These are phyloP conservation scores for Nectriaceae sp. DNA, from an alignment of 2,329 filamentous ascomycete genomes.

Conservation along the genomic window DNA sequence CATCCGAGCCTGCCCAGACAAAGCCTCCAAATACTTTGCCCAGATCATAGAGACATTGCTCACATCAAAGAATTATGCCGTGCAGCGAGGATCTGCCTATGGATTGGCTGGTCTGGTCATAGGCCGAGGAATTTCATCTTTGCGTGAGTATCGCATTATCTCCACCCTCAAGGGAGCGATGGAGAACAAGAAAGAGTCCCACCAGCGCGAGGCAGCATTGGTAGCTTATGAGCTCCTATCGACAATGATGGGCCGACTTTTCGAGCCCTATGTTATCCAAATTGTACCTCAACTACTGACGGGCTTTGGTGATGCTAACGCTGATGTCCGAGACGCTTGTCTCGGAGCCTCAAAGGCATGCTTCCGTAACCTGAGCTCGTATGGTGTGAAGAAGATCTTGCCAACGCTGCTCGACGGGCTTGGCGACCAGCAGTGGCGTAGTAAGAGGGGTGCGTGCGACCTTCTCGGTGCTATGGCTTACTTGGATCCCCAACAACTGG, in stretches of 20 bases:
- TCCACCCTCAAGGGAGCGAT: conserved; percentile 75
- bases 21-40: conserved; percentile 78
- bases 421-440: conserved; percentile 95
- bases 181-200: conserved; percentile 94
- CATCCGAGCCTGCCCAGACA: conserved; percentile 77
- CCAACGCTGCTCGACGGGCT: conserved; percentile 89
- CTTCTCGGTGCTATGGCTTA: conserved; percentile 98
- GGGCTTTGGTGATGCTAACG: conserved; percentile 85
- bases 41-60: conserved; percentile 81
- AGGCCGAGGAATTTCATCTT: conserved; percentile 79
- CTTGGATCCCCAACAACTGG: conserved; percentile 91
- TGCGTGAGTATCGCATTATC: conserved; percentile 86
- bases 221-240: conserved; percentile 91
- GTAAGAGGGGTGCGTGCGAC: conserved; percentile 97
- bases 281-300: conserved; percentile 87
- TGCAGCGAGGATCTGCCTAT: conserved; percentile 89
- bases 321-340: conserved; percentile 90
- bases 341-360: conserved; percentile 92
- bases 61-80: conserved; percentile 87
- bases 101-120: conserved; percentile 87
- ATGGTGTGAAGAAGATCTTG: conserved; percentile 91
- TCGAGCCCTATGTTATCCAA: conserved; percentile 96
- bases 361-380: conserved; percentile 91
- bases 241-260: conserved; percentile 80
- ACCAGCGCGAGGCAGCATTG: conserved; percentile 85